A percentile compares a stretch with the other conserved stretches of the same genome.
Conservation (phyloP, 164 flowering plant species). For the Tetrastigma voinierianum region DNA sequence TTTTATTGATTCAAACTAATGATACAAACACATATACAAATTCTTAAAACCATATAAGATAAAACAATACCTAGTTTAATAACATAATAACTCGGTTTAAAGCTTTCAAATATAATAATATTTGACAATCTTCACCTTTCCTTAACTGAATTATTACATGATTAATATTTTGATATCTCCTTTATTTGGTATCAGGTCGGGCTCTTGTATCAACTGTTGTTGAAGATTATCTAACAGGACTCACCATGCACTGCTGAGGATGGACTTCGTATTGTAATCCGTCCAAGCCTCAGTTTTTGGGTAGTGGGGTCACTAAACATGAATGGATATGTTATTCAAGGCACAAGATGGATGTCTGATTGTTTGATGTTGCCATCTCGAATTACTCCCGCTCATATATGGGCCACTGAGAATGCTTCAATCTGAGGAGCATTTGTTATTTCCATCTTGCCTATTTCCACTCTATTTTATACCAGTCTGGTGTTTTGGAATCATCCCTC, state of each 20-base stretch:
- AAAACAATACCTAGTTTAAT: too few species aligned
- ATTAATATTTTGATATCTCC: too few species aligned
- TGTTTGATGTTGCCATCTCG: constrained; percentile 34
- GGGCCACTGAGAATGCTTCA: constrained; percentile 32
- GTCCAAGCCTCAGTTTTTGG: constrained; percentile 43
- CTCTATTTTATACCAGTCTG: constrained; percentile 29
- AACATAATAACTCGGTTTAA: too few species aligned
- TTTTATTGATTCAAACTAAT: too few species aligned
- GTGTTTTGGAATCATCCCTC: constrained; percentile 39
- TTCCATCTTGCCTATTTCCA: constrained; percentile 18
- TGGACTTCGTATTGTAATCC: constrained; percentile 43
- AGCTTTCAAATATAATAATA: too few species aligned
- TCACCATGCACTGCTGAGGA: constrained; percentile 38
- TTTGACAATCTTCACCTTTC: too few species aligned
- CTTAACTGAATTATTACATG: too few species aligned
- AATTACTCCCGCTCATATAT: constrained; percentile 35
- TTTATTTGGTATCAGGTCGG: constrained; percentile 36
- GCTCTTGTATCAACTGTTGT: constrained; percentile 31
- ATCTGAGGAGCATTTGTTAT: constrained; percentile 31
- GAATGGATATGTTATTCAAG: constrained; percentile 31
- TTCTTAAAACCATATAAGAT: too few species aligned
- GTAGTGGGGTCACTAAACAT: constrained; percentile 28
- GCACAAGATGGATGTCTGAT: constrained; percentile 37
- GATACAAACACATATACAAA: too few species aligned
- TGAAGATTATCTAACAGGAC: constrained; percentile 51